Percentiles rank a stretch among this genome's conserved stretches.
These are phyloP conservation scores for Seiridium unicorne DNA, from an alignment of 2,329 filamentous ascomycete genomes.

Conservation along the genomic window DNA sequence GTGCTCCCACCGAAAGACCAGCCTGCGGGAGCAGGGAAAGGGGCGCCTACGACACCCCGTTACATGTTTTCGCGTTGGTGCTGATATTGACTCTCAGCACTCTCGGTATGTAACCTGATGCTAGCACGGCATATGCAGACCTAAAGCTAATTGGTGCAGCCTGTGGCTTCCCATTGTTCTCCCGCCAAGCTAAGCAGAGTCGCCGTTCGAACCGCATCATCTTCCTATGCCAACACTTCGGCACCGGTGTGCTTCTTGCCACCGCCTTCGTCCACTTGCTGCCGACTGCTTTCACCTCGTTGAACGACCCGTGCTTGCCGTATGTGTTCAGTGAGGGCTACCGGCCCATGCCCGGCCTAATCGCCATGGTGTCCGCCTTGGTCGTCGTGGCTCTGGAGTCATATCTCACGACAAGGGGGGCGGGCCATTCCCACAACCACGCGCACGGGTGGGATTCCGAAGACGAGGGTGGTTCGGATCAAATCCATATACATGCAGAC, in stretches of 20 bases:
- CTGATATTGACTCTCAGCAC: constrained; percentile 64
- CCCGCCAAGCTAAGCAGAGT: constrained; percentile 55
- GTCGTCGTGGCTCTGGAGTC: constrained; percentile 85
- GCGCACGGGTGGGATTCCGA: constrained; percentile 45
- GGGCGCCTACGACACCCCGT: constrained; percentile 62
- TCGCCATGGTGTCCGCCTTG: constrained; percentile 81
- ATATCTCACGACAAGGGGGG: constrained; percentile 73
- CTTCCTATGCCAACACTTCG: constrained; percentile 71
- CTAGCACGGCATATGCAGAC: background rate
- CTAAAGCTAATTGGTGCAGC: constrained; percentile 34
- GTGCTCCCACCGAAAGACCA: constrained; percentile 38
- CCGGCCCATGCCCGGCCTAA: constrained; percentile 73
- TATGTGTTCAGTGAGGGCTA: constrained; percentile 79
- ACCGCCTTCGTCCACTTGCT: constrained; percentile 81
- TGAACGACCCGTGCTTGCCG: constrained; percentile 71
- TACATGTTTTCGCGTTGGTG: constrained; percentile 67
- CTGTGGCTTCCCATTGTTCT: constrained; percentile 66
- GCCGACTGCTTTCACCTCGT: constrained; percentile 64
- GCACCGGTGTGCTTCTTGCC: constrained; percentile 81
- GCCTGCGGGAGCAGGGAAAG: constrained; percentile 50
- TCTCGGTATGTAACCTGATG: constrained; percentile 40
- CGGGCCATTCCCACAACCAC: constrained; percentile 55
- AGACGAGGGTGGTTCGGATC: constrained; percentile 29
- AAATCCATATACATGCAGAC: constrained; percentile 10
- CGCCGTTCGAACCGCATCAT: constrained; percentile 59